Conservation (phyloP, 2,329 filamentous ascomycete genomes). For the Pseudogymnoascus sp. region DNA sequence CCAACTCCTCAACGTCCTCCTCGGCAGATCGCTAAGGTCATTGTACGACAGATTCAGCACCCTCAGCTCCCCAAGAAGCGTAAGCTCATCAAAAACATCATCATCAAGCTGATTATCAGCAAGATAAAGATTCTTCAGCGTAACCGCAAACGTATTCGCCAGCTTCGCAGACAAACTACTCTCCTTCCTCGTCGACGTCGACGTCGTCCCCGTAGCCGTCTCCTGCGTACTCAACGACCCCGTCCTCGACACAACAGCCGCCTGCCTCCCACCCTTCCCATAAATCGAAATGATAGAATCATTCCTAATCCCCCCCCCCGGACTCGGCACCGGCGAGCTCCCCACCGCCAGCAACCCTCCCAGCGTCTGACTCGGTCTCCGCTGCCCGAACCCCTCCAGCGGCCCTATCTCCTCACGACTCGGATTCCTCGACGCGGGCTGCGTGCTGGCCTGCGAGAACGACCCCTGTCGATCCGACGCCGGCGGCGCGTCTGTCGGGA, state of each 20-base stretch:
- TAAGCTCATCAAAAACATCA: conserved; percentile 89
- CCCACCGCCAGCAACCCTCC: conserved; percentile 68
- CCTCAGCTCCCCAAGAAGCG: conserved; percentile 72
- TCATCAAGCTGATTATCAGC: conserved; percentile 93
- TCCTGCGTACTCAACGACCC: conserved; percentile 40
- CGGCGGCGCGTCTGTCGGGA: conserved; percentile 42
- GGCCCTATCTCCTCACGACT: conserved; percentile 73
- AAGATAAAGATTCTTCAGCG: conserved; percentile 74
- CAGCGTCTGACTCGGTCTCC: conserved; percentile 80
- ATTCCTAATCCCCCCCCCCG: conserved; percentile 54
- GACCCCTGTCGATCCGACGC: conserved; percentile 12
- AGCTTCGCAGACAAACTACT: conserved; percentile 76
- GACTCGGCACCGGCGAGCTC: conserved; percentile 58
- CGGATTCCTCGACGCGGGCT: conserved; percentile 48
- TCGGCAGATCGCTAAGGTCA: conserved; percentile 81
- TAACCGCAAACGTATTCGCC: conserved; percentile 80
- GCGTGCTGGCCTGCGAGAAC: conserved; percentile 16
- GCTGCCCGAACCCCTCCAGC: conserved; percentile 53
- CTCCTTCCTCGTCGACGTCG: conserved; percentile 67
- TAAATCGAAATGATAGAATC: conserved; percentile 77
- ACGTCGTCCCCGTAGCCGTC: conserved; percentile 37
- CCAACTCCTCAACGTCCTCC: conserved; percentile 71
- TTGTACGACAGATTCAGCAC: conserved; percentile 94
- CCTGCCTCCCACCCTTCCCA: conserved; percentile 73
- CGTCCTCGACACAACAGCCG: conserved; percentile 69